Conservation (phyloP, 1,284 basidiomycete genomes). For the Filobasidium uniguttulatum region DNA sequence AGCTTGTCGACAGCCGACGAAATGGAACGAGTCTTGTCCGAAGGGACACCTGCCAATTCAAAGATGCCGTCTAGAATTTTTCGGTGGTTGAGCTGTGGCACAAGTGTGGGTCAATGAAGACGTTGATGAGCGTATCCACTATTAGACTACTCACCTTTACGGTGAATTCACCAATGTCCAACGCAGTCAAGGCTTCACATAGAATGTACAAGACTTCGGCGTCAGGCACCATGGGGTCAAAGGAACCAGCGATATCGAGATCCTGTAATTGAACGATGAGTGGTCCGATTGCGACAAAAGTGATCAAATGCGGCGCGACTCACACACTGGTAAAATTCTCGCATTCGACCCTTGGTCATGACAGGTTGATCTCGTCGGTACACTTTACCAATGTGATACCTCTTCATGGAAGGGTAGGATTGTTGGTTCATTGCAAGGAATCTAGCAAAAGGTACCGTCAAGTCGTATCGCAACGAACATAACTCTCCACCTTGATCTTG, state of each 20-base stretch:
- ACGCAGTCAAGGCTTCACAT: slow-evolving; percentile 62
- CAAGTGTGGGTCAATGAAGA: background rate
- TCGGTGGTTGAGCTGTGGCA: slow-evolving; percentile 76
- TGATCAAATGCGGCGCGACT: slow-evolving; percentile 27
- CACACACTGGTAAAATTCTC: slow-evolving; percentile 97
- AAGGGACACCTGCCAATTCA: slow-evolving; percentile 85
- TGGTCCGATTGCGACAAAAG: background rate
- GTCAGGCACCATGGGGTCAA: slow-evolving; percentile 96
- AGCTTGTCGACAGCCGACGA: slow-evolving; percentile 97
- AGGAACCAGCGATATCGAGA: slow-evolving; percentile 86
- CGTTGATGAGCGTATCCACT: background rate
- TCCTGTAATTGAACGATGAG: slow-evolving; percentile 45
- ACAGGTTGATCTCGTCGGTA: slow-evolving; percentile 94
- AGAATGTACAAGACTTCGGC: slow-evolving; percentile 77
- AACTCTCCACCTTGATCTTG: slow-evolving; percentile 98
- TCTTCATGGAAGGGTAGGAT: slow-evolving; percentile 53
- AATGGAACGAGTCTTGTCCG: slow-evolving; percentile 83
- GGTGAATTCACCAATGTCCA: slow-evolving; percentile 86
- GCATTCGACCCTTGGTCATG: slow-evolving; percentile 95
- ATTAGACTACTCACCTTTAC: slow-evolving; percentile 55
- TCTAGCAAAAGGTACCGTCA: slow-evolving; percentile 87
- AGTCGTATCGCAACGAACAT: slow-evolving; percentile 85
- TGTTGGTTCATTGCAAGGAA: slow-evolving; percentile 89
- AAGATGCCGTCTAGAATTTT: slow-evolving; percentile 97
- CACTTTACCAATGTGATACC: slow-evolving; percentile 97